These are phyloP conservation scores for Erodium texanum DNA, from an alignment of 441 rosid species.

Conservation along the genomic window DNA sequence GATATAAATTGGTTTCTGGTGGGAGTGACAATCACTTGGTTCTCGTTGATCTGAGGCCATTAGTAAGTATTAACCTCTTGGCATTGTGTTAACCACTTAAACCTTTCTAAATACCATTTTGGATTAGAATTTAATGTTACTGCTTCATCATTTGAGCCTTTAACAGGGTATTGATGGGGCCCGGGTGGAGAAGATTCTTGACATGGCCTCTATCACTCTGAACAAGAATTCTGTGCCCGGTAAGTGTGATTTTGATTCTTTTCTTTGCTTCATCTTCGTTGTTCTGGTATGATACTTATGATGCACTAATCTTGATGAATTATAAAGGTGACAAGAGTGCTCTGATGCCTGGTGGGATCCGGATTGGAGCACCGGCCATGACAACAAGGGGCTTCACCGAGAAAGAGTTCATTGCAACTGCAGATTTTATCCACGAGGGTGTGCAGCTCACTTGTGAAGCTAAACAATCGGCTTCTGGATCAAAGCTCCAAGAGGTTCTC, in stretches of 20 bases:
- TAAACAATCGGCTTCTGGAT: slow-evolving; percentile 39
- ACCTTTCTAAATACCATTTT: not conserved
- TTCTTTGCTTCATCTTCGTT: not conserved
- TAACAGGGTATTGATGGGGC: slow-evolving; percentile 81
- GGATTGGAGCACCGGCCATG: slow-evolving; percentile 90
- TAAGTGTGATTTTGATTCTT: slow-evolving; percentile 15
- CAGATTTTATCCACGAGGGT: slow-evolving; percentile 73
- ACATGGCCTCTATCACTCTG: slow-evolving; percentile 81
- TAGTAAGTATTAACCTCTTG: slow-evolving; percentile 35
- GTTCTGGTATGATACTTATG: not conserved
- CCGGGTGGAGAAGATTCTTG: slow-evolving; percentile 79
- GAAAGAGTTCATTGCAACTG: slow-evolving; percentile 56
- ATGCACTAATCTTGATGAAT: not conserved
- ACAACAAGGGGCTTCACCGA: slow-evolving; percentile 74
- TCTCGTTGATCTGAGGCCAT: slow-evolving; percentile 76
- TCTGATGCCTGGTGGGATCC: slow-evolving; percentile 78
- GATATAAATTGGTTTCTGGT: slow-evolving; percentile 76
- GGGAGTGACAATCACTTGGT: slow-evolving; percentile 88
- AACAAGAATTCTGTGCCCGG: slow-evolving; percentile 93
- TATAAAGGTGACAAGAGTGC: slow-evolving; percentile 77
- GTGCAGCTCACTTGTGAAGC: slow-evolving; percentile 62
- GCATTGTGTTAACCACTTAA: not conserved
- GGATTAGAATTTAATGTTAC: not conserved
- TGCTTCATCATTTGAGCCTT: not conserved
- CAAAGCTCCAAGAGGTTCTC: slow-evolving; percentile 76